Evolutionary conservation across 768 basidiomycete genomes (phyloP), one percentile per base, ranked within the genome.

Genomic region (Amanita muscaria): DNA sequence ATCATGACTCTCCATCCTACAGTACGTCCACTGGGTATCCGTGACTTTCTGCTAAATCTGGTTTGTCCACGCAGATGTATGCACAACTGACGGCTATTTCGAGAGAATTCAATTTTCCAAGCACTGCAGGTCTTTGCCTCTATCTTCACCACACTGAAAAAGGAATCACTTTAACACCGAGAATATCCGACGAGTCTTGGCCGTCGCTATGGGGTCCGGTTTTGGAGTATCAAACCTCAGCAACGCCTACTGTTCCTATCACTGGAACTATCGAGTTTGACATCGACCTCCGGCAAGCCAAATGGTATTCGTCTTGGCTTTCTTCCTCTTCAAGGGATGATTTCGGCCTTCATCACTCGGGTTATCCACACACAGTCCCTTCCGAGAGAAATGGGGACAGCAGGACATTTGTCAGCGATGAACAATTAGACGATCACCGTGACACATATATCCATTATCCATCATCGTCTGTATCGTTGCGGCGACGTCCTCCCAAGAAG

Each of bases 191-290:
- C 44, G 86, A 86, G 44, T 72, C 74, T 7, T 91, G 88, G 88
- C 71, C 72, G 42, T 62, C 77, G 24, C 66, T 90, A 2, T 90
- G 85, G 82, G 65, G 63, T 30, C 75, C 80, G 56, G 64, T 77
- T 48, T 69, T 78, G 33, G 75, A 80, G 24, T 51, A 68, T 30
- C 47, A 61, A 16, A 53, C 59, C 3, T 50, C 56, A 33, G 49
- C 65, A 47, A 51, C 56, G 19, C 58, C 59, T 18, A 68, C 66
- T 40, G 56, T 74, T 15, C 80, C 86, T 0, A 80, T 93, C 46
- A 70, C 76, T 34, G 91, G 87, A 4, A 79, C 74, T 22, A 73
- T 94, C 22, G 89, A 93, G 62, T 91, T 93, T 58, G 90, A 93
- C 61, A 74, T 93, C 36, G 90, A 93, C 63, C 48, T 75, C 36